Evolutionary conservation across 495 filamentous ascomycete genomes (phyloP).

Genomic region (Hypoxylon intermedium): DNA sequence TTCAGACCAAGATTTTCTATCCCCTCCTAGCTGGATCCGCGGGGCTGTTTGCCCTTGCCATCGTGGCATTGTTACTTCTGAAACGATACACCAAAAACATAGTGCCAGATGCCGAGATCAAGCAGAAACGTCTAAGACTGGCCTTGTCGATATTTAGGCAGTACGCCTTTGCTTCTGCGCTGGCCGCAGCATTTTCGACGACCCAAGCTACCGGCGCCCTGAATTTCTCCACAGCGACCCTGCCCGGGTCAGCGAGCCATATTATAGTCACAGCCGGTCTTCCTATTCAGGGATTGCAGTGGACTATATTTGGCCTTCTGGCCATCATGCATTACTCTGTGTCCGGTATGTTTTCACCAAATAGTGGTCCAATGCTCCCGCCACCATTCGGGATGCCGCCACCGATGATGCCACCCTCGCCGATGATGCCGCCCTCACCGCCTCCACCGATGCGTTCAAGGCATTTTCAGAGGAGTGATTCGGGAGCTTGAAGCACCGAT

Average conservation of each 20-base stretch:
- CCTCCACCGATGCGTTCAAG: too few relatives aligned
- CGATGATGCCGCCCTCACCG: too few relatives aligned
- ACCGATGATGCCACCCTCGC: too few relatives aligned
- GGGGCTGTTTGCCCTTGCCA: background rate
- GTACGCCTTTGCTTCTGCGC: slow-evolving; percentile 4
- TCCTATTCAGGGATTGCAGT: slow-evolving; percentile 8
- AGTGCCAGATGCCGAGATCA: background rate
- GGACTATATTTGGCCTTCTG: slow-evolving; percentile 6
- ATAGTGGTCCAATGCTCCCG: too few relatives aligned
- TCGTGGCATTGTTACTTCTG: background rate
- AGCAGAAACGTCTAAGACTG: background rate
- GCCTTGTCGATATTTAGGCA: background rate
- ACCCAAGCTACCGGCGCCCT: slow-evolving; percentile 5
- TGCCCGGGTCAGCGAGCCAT: background rate
- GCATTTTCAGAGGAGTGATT: too few relatives aligned
- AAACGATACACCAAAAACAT: background rate
- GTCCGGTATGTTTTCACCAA: background rate
- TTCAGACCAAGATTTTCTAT: too few relatives aligned
- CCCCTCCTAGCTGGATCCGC: background rate
- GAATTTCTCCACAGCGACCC: background rate
- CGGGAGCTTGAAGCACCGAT: too few relatives aligned
- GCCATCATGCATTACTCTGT: slow-evolving; percentile 4
- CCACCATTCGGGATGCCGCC: too few relatives aligned
- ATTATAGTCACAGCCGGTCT: background rate
- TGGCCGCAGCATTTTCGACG: slow-evolving; percentile 7